Base-by-base conservation (phyloP, 495 filamentous ascomycete genomes). In the Penicillium subrubescens region DNA sequence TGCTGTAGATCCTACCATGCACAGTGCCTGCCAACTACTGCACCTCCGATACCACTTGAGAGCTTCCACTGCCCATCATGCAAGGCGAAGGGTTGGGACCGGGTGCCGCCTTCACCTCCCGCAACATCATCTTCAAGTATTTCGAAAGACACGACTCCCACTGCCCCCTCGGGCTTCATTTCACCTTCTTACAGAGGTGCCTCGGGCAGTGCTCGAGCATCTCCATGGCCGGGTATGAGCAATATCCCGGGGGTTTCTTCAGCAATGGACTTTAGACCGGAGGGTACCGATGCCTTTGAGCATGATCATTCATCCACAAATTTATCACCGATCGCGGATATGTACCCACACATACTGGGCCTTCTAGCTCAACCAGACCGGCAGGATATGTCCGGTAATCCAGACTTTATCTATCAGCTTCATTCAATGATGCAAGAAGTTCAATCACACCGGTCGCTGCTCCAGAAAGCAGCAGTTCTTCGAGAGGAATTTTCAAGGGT, bases 1-100 rank as follows among this genome's bases (percentile, higher is more conserved):
- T 79, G 76, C 63, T 76, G 73, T 61, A 70, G 76, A 62, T 72
- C 76, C 17, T 77, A 77, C 57, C 76, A 79, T 59, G 56, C 57
- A 44, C 59, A 64, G n/a, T 79, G 76, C 44, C 51, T 79, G 25
- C 23, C 65, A 25, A 37, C 54, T 35, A 44, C 41, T 14, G 54
- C 44, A 19, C 39, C 35, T 7, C 27, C 17, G 37, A 21, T 23
- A 3, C 27, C 57, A 17, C 27, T n/a, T n/a, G 29, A 19, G 8
- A 46, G 63, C 7, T 76, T 76, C 55, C 48, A 70, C 56, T 77
- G 73, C 25, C 67, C 70, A 11, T 66, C 71, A 19, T 77, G 75
- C 43, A 71, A 44, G 29, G 44, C 37, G 17, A 68, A 71, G 8
- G 53, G 52, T 34, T 77, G 73, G 71, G 75, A 77, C 52, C 66